Base-by-base conservation (phyloP, 139 green algal genomes). In the Eudorina sp. region DNA sequence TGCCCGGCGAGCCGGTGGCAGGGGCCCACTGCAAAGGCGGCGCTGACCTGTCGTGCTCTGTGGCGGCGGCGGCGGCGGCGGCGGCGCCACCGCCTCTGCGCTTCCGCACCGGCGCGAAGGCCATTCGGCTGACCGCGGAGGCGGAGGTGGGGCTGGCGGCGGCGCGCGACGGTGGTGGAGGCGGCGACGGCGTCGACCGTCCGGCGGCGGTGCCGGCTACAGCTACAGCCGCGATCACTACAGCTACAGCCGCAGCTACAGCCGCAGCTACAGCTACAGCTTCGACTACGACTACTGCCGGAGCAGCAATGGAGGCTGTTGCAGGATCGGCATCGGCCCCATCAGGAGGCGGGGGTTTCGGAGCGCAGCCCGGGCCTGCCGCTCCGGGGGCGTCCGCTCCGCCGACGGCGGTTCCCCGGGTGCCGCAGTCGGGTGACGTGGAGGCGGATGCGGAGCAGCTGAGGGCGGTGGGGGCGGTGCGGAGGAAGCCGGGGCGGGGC, bases 401-500 rank as follows among this genome's bases (percentile, higher is more conserved):
- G n/a, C n/a, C n/a, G n/a, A n/a, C n/a, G n/a, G n/a, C n/a, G 68
- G 70, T 79, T 18, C 41, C 40, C 11, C 41, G 70, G 38, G 58
- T 38, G 58, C 80, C 80, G 0, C 73, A 91, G 53, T 93, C 93
- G n/a, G 34, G 53, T 14, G 94, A 98, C 69, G 94, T 98, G 46
- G 95, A 98, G 66, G 27, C 34, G 29, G 93, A 88, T 29, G 60
- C 41, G 53, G 95, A 97, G 81, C 43, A 69, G 5, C 2, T 55
- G 16, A 25, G 27, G 2, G 45, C 31, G 36, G 36, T 86, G 40
- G 96, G 96, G 0, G 70, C 85, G 18, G 69, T 96, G 86, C 89
- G 97, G 11, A 89, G 96, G 62, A 99, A 99, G 93, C 97, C 97
- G 1, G 98, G 98, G 48, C 77, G 95, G 3, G 97, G 97, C 4